phyloP scores from a whole-genome alignment of 106 monocot species.

The Allium cepa region DNA sequence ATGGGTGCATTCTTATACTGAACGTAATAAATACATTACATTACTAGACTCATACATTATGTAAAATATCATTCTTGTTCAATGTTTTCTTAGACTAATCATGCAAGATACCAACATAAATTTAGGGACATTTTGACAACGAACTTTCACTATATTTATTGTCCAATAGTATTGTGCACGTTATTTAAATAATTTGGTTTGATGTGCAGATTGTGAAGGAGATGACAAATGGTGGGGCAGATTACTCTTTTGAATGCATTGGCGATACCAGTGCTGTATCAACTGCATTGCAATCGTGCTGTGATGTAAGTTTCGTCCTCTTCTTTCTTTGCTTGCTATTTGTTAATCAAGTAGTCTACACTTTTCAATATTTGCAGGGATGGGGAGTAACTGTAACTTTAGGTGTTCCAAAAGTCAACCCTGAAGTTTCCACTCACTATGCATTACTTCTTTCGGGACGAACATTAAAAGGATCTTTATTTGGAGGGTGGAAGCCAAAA shows the following conservation, averaged over 20 bases:
- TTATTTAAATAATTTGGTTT: neutral
- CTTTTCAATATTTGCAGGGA: constrained; percentile 32
- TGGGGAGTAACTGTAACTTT: constrained; percentile 89
- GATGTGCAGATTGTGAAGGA: constrained; percentile 55
- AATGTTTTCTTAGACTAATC: too few species aligned
- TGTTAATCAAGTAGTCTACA: neutral
- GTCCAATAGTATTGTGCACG: neutral
- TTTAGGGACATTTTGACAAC: too few species aligned
- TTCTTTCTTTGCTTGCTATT: neutral
- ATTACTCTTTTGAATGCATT: constrained; percentile 88
- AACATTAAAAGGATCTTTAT: constrained; percentile 89
- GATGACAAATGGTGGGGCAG: constrained; percentile 82
- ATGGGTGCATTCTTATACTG: too few species aligned
- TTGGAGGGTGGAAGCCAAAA: constrained; percentile 98
- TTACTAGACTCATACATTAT: too few species aligned
- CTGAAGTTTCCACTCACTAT: constrained; percentile 70
- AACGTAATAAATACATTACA: too few species aligned
- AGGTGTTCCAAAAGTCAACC: constrained; percentile 81
- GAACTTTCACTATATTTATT: too few species aligned
- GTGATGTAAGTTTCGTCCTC: constrained; percentile 50
- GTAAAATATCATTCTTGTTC: too few species aligned
- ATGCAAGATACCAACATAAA: too few species aligned
- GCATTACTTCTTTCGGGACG: constrained; percentile 71
- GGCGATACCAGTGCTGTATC: constrained; percentile 73
- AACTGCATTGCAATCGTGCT: constrained; percentile 78